Evolutionary conservation across 352 stramenopile species (phyloP).

Genomic region (Globisporangium yorkense): DNA sequence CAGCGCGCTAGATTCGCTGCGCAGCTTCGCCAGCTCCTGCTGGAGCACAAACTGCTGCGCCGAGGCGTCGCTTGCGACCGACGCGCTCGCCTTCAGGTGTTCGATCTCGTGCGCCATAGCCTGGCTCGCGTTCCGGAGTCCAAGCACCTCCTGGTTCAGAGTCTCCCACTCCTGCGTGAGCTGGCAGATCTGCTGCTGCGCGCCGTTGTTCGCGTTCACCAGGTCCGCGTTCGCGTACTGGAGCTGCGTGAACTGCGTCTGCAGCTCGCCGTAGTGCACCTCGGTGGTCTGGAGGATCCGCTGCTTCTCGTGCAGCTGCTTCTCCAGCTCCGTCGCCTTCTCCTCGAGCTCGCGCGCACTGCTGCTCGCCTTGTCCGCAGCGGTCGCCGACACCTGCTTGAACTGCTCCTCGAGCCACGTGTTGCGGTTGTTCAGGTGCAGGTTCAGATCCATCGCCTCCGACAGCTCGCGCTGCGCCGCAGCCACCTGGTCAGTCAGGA

Average conservation of each 20-base stretch:
- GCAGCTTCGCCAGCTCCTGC: conserved; percentile 27
- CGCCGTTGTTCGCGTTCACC: conserved; percentile 1
- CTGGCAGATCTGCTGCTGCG: conserved; percentile 8
- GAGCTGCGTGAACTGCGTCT: conserved; percentile 9
- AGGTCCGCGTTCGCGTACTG: conserved; percentile 7
- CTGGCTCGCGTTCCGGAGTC: conserved; percentile 6
- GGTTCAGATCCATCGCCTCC: conserved; percentile 80
- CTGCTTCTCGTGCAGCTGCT: conserved; percentile 8
- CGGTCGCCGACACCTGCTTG: conserved; percentile 29
- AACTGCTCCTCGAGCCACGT: conserved; percentile 74
- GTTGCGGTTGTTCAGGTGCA: conserved; percentile 76
- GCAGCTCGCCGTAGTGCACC: conserved; percentile 28
- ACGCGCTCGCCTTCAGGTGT: background rate
- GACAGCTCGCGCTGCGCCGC: conserved; percentile 68
- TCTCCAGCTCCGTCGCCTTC: background rate
- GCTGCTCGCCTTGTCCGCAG: conserved; percentile 19
- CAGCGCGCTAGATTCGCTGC: conserved; percentile 12
- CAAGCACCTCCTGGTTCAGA: conserved; percentile 14
- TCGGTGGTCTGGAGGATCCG: conserved; percentile 2
- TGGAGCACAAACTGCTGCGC: conserved; percentile 17
- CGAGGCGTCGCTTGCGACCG: background rate
- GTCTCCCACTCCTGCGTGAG: conserved; percentile 22
- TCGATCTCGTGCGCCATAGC: conserved; percentile 4
- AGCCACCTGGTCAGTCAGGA: conserved; percentile 68
- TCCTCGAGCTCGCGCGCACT: conserved; percentile 15